Evolutionary conservation across 164 flowering plant genomes (phyloP), one percentile per base, ranked within the genome.

Genomic region (Saururus chinensis): DNA sequence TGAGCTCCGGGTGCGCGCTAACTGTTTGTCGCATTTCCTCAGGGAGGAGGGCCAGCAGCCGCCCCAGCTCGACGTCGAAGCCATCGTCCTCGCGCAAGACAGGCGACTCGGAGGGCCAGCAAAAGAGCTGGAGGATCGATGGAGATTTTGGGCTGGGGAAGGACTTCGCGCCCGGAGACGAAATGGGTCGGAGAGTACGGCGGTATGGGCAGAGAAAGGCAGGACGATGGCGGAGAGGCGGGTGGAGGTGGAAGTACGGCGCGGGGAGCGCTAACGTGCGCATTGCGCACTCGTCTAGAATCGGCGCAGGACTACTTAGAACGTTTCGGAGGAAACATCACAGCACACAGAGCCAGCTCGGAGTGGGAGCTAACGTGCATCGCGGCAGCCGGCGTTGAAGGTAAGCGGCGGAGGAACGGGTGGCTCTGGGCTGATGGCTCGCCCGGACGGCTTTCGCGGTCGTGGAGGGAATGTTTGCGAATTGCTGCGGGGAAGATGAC

Each of bases 41-140:
- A 21, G 96, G 96, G 66, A 92, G 66, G 9, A 92, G 78, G 53
- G 71, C 78, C 81, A 89, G 54, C n/a, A 89, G 74, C 17, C 87
- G 82, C 7, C 72, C 85, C 77, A 89, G 63, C 64, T 92, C 98
- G 14, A 63, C 74, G 1, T 80, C 79, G 20, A 78, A 78, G 5
- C 67, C 82, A 59, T 76, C 80, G n/a, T 62, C 75, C 0, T 52
- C 51, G 19, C 64, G 17, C 3, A 9, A 17, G 61, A 14, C 12
- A 6, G 11, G n/a, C n/a, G 8, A 24, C 19, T 17, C 30, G 40
- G n/a, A 37, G 59, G 52, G 26, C 65, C 30, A 24, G 72, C 19
- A 0, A 4, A 40, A 24, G 64, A 40, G 54, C 30, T 35, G 0
- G 66, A 51, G 14, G 49, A 60, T 17, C 26, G 61, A 16, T 37